Percentiles rank a stretch among this genome's conserved stretches.
These are phyloP conservation scores for Discostella stelligera DNA, from an alignment of 352 stramenopile species.

Conservation along the genomic window DNA sequence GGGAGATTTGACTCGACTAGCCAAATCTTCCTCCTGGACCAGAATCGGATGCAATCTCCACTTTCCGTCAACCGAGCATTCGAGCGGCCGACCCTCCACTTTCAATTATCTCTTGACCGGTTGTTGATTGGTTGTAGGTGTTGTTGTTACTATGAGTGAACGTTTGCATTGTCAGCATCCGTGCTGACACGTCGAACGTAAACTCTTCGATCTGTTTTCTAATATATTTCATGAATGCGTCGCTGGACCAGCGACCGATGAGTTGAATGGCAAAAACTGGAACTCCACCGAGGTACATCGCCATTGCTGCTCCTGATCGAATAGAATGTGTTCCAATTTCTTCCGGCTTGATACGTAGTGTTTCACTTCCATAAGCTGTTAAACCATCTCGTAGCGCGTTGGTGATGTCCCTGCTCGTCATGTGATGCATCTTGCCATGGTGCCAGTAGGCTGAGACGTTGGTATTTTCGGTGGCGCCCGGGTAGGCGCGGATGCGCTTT, in stretches of 20 bases:
- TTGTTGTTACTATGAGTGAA: not conserved
- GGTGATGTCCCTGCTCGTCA: too few species aligned
- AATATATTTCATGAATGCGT: slow-evolving; percentile 30
- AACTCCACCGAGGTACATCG: slow-evolving; percentile 19
- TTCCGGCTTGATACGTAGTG: slow-evolving; percentile 14
- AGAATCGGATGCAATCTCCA: too few species aligned
- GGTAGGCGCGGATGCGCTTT: slow-evolving; percentile 1
- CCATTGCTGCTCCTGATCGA: slow-evolving; percentile 25
- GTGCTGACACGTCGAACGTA: not conserved
- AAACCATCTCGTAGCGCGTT: not conserved
- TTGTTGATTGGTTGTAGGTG: too few species aligned
- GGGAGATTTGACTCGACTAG: too few species aligned
- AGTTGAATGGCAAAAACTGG: slow-evolving; percentile 22
- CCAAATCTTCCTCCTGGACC: too few species aligned
- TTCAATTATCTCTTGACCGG: too few species aligned
- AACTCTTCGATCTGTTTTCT: slow-evolving; percentile 20
- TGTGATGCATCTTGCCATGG: not conserved
- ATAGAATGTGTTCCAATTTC: slow-evolving; percentile 20
- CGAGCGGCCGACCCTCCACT: too few species aligned
- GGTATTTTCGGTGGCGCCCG: not conserved
- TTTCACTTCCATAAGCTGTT: not conserved
- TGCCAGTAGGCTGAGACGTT: not conserved
- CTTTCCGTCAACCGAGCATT: too few species aligned
- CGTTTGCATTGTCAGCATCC: slow-evolving; percentile 1
- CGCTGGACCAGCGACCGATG: slow-evolving; percentile 20